phyloP scores from a whole-genome alignment of 768 basidiomycete genomes.

The Lactarius vividus region DNA sequence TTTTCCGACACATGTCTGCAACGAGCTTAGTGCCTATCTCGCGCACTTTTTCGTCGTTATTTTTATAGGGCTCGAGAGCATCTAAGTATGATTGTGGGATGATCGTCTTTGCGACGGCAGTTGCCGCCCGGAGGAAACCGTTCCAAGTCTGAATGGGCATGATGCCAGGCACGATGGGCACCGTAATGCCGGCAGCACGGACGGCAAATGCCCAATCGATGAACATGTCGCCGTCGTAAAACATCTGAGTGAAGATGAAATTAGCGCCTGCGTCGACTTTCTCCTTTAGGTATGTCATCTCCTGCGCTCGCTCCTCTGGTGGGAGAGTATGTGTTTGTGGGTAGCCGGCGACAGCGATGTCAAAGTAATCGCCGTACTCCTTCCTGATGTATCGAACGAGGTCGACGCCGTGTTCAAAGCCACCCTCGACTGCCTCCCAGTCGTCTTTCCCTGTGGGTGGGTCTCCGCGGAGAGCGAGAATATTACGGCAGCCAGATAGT shows the following conservation, averaged over 20 bases:
- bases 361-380: conserved; percentile 88
- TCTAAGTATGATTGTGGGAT: conserved; percentile 79
- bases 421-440: conserved; percentile 91
- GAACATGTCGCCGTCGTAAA: conserved; percentile 91
- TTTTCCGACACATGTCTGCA: conserved; percentile 88
- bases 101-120: conserved; percentile 64
- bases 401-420: conserved; percentile 88
- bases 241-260: conserved; percentile 99
- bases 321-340: conserved; percentile 78
- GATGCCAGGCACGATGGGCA: conserved; percentile 92
- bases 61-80: conserved; percentile 80
- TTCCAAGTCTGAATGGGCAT: conserved; percentile 97
- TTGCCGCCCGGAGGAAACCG: conserved; percentile 81
- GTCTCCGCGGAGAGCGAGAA: conserved; percentile 91
- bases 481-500: conserved; percentile 82
- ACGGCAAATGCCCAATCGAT: conserved; percentile 85
- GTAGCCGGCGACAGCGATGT: conserved; percentile 92
- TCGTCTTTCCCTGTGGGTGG: conserved; percentile 85
- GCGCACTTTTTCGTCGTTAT: conserved; percentile 89
- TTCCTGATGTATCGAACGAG: conserved; percentile 85
- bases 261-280: conserved; percentile 88
- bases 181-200: conserved; percentile 79
- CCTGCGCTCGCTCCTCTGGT: conserved; percentile 67
- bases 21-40: conserved; percentile 93
- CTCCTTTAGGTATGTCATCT: conserved; percentile 84